phyloP scores from a whole-genome alignment of 2,329 filamentous ascomycete genomes.

The Paradendryphiella salina region DNA sequence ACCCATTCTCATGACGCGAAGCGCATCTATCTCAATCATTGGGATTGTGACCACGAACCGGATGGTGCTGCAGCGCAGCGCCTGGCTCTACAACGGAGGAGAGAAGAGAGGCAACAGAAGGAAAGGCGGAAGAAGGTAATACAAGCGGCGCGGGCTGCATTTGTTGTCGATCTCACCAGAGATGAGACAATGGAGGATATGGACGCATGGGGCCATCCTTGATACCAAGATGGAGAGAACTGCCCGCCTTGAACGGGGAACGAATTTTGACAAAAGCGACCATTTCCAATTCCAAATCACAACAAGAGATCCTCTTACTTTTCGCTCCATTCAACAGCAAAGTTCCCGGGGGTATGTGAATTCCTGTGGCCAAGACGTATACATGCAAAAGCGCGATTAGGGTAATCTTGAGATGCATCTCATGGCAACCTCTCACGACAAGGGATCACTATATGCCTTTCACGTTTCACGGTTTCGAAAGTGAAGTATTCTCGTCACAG shows the following conservation, averaged over 20 bases:
- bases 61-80: constrained; percentile 7
- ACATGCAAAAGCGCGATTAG: too few species aligned
- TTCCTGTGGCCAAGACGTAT: too few species aligned
- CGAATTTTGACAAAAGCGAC: too few species aligned
- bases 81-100: background rate
- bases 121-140: constrained; percentile 2
- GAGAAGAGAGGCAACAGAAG: background rate
- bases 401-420: too few species aligned
- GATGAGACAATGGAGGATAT: background rate
- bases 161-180: constrained; percentile 11
- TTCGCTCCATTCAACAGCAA: too few species aligned
- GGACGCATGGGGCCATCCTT: background rate
- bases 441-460: too few species aligned
- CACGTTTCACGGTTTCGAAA: too few species aligned
- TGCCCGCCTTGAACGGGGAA: too few species aligned
- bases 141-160: background rate
- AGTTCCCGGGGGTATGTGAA: too few species aligned
- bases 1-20: constrained; percentile 1
- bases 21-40: constrained; percentile 5
- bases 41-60: constrained; percentile 9
- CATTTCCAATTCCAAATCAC: too few species aligned
- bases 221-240: background rate
- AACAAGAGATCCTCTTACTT: too few species aligned
- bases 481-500: background rate
- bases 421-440: too few species aligned